A percentile compares a stretch with the other conserved stretches of the same genome.
phyloP scores from a whole-genome alignment of 768 basidiomycete genomes.

The Cyclocybe aegerita region DNA sequence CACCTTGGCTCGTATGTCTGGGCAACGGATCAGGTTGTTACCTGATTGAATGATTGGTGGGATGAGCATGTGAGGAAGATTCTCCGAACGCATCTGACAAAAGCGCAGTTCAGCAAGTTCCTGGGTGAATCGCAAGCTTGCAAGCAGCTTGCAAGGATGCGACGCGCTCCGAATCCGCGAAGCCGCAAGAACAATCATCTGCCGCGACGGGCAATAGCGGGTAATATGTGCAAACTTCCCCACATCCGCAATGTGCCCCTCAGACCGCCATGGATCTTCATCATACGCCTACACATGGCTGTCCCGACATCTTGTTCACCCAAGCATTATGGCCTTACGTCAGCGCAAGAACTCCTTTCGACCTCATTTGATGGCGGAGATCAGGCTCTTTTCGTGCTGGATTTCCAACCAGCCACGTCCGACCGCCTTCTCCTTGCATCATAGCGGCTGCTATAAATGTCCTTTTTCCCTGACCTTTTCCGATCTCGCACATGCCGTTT shows the following conservation, averaged over 20 bases:
- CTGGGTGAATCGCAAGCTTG: background rate
- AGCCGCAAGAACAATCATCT: too few relatives aligned
- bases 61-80: background rate
- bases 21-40: conserved; percentile 1
- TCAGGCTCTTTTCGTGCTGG: conserved; percentile 7
- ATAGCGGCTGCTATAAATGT: conserved; percentile 1
- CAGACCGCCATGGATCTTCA: background rate
- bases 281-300: too few relatives aligned
- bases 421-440: conserved; percentile 4
- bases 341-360: conserved; percentile 5
- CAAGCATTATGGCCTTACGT: conserved; percentile 3
- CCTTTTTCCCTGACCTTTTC: conserved; percentile 5
- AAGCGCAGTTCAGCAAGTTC: background rate
- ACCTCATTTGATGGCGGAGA: conserved; percentile 8
- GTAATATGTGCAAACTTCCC: background rate
- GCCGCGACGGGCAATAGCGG: too few relatives aligned
- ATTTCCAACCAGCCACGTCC: conserved; percentile 6
- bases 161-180: too few relatives aligned
- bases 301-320: background rate
- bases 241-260: conserved; percentile 5
- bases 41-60: background rate
- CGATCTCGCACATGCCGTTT: conserved; percentile 3
- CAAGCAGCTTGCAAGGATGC: too few relatives aligned
- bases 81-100: background rate
- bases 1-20: background rate